phyloP scores from a whole-genome alignment of 2,329 filamentous ascomycete genomes.

The Fusarium sp. region DNA sequence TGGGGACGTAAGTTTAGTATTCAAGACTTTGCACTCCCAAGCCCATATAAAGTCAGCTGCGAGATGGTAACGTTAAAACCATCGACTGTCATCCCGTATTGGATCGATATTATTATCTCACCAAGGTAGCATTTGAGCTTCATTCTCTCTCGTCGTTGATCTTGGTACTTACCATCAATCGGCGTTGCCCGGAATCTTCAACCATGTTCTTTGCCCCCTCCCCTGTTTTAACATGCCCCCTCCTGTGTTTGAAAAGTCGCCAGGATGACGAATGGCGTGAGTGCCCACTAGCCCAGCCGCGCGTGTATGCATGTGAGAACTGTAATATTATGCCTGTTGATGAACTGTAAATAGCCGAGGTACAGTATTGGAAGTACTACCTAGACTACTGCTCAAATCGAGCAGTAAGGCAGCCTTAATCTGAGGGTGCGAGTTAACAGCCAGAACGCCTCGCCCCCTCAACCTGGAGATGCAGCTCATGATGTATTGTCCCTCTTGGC shows the following conservation, averaged over 20 bases:
- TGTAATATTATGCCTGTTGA: conserved; percentile 5
- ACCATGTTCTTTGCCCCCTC: not conserved
- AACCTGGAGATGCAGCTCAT: no score
- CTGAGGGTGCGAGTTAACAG: no score
- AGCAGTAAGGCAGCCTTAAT: no score
- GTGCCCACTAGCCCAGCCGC: conserved; percentile 20
- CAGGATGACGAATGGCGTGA: conserved; percentile 19
- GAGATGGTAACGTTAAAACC: not conserved
- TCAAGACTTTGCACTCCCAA: not conserved
- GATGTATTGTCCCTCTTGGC: no score
- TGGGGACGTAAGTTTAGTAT: not conserved
- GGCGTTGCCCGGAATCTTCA: not conserved
- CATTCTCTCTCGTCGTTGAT: not conserved
- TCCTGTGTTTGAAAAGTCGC: conserved; percentile 24
- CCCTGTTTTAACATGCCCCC: conserved; percentile 13
- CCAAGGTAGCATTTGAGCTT: not conserved
- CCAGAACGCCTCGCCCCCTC: no score
- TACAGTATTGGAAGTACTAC: not conserved
- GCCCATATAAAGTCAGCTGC: not conserved
- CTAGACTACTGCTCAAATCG: no score
- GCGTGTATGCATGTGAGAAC: conserved; percentile 36
- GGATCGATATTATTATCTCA: not conserved
- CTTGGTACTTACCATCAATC: not conserved
- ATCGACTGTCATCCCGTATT: not conserved
- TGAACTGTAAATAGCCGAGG: conserved; percentile 15